Conservation (phyloP, 306 rosid genomes). For the Oxytropis ochrocephala region DNA sequence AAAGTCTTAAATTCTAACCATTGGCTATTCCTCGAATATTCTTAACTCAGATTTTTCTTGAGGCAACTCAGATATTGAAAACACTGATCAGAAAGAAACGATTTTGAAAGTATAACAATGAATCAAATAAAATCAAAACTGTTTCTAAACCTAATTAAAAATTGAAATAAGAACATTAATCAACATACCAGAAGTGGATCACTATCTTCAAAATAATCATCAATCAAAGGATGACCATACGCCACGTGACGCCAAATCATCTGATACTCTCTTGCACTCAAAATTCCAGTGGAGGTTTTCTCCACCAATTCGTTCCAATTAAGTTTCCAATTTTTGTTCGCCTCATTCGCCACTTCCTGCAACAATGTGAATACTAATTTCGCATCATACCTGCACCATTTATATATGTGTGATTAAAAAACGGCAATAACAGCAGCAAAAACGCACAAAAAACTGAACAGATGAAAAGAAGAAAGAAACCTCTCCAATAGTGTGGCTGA, state of each 20-base stretch:
- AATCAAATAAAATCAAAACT: no score
- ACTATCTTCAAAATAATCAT: slow-evolving; percentile 24
- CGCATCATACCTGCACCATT: slow-evolving; percentile 41
- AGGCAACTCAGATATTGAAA: no score
- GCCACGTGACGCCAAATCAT: slow-evolving; percentile 90
- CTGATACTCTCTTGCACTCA: slow-evolving; percentile 63
- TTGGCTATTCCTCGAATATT: no score
- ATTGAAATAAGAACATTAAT: not conserved
- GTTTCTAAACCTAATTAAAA: not conserved
- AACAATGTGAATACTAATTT: slow-evolving; percentile 46
- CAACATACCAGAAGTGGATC: slow-evolving; percentile 31
- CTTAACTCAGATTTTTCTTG: no score
- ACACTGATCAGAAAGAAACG: no score
- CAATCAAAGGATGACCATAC: slow-evolving; percentile 39
- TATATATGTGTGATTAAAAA: not conserved
- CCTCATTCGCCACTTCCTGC: slow-evolving; percentile 48
- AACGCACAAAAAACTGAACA: no score
- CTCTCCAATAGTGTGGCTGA: not conserved
- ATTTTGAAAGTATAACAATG: no score
- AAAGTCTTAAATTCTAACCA: no score
- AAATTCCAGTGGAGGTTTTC: slow-evolving; percentile 66
- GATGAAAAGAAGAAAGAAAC: not conserved
- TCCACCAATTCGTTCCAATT: slow-evolving; percentile 67
- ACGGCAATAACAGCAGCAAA: no score
- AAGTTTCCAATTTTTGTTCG: slow-evolving; percentile 32